Base-by-base conservation (phyloP, 257 asterid species). In the Solanum piurae region DNA sequence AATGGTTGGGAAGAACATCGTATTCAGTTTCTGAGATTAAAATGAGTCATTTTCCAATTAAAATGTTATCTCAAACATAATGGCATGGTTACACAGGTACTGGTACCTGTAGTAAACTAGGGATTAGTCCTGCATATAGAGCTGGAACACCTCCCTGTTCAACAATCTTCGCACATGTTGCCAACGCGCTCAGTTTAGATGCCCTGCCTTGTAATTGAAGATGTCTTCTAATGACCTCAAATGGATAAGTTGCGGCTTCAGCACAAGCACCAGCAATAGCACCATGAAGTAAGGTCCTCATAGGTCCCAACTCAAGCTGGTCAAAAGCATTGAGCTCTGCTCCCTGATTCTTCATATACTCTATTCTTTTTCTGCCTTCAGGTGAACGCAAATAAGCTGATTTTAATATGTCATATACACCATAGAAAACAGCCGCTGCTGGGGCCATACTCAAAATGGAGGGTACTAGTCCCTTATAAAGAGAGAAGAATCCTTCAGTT, bases 371-470 rank as follows among this genome's bases (percentile, higher is more conserved):
- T 90, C 92, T 92, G 86, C 99, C 99, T 88, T 94, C 98, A 12
- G 95, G 93, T 83, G 99, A 95, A 84, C n/a, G 95, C 86, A 97
- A 93, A 90, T 93, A 97, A 74, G 98, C 88, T 12, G 98, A 92
- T 92, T 96, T 97, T 87, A 97, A 90, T 85, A 97, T 95, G 86
- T 97, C 99, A 79, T 97, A 97, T 40, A 95, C 98, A 88, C 98
- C 98, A 75, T 97, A 97, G 92, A 94, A 97, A 79, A 97, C 98
- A 37, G 99, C 99, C 79, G 98, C 99, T 44, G 98, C 93, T 87
- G 99, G 99, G 33, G 99, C 99, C 99, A 97, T 97, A 93, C 99
- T 95, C 83, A 97, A 91, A 90, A 97, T 95, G 36, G 99, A 97
- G 80, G 98, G 98, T 86, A 93, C 94, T 68, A 97, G 88, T 84